Evolutionary conservation across 2,329 filamentous ascomycete genomes (phyloP), one percentile per base, ranked within the genome.

Genomic region (Chrysosporium keratinophilum): DNA sequence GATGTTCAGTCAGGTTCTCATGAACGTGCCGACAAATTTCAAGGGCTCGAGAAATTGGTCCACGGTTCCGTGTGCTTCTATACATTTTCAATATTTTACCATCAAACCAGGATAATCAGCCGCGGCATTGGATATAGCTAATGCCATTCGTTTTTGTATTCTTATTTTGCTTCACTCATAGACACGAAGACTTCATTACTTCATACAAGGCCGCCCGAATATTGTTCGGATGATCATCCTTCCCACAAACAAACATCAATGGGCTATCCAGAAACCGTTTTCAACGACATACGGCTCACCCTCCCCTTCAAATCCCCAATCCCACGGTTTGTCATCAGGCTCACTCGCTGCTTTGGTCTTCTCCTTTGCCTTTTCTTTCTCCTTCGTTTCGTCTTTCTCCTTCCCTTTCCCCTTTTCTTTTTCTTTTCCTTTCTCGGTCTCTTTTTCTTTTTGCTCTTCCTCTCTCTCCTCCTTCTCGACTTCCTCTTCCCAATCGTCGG

Each of bases 401-500:
- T 39, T 48, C 31, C 31, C 19, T 12, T 41, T 17, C 14, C 23
- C 34, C 3, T 40, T 41, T 34, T 33, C 28, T 15, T 50, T 7
- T 4, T 42, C n/a, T n/a, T 3, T 42, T 19, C 40, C n/a, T n/a
- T n/a, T 20, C 10, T 11, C 19, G 19, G 12, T 14, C 12, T 44
- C 17, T 19, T 23, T 14, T 5, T 44, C 12, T 17, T 44, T 17
- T 45, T 48, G 5, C 20, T 48, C 15, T 37, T 49, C 23, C 15
- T 63, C 61, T 54, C 65, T 57, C 37, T 75, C 71, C 40, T 74
- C 69, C 44, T 67, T 69, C 53, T 73, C 69, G 42, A 72, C 66
- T 47, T 72, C 71, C 35, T 72, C 69, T 53, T 75, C 73, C 72
- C 73, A 76, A 57, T 69, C 69, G 59, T 76, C 74, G 10, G 65